Conservation (phyloP, 441 rosid species). For the Aquilaria agallochum region DNA sequence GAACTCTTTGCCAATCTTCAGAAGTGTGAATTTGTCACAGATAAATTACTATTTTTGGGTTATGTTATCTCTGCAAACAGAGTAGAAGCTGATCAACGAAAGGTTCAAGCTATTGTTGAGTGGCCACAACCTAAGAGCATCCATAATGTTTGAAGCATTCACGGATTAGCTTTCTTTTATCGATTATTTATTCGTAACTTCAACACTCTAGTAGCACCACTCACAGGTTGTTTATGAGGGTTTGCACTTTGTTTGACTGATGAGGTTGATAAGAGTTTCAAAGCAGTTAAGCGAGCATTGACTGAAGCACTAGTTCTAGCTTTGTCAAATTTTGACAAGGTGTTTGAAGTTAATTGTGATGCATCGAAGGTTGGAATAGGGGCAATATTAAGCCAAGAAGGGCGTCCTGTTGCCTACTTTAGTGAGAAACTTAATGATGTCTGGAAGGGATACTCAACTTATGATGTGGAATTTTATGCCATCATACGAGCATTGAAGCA, state of each 20-base stretch:
- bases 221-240: neutral
- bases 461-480: neutral
- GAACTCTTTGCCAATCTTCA: too few species aligned
- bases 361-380: neutral
- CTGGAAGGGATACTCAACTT: neutral
- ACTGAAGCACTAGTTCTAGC: neutral
- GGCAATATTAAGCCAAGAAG: neutral
- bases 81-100: neutral
- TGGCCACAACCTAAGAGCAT: neutral
- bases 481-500: neutral
- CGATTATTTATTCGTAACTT: neutral
- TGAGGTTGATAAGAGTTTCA: neutral
- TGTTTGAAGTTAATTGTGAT: neutral
- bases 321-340: neutral
- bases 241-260: neutral
- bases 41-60: too few species aligned
- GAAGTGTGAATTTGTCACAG: too few species aligned
- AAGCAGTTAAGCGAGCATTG: neutral
- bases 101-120: neutral
- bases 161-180: neutral
- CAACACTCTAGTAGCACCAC: neutral
- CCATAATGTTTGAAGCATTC: neutral
- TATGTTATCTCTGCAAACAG: too few species aligned
- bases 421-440: neutral
- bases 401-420: neutral